Percentiles rank a stretch among this genome's conserved stretches.
phyloP scores from a whole-genome alignment of 164 flowering plant genomes.

The Vitis rupestris region DNA sequence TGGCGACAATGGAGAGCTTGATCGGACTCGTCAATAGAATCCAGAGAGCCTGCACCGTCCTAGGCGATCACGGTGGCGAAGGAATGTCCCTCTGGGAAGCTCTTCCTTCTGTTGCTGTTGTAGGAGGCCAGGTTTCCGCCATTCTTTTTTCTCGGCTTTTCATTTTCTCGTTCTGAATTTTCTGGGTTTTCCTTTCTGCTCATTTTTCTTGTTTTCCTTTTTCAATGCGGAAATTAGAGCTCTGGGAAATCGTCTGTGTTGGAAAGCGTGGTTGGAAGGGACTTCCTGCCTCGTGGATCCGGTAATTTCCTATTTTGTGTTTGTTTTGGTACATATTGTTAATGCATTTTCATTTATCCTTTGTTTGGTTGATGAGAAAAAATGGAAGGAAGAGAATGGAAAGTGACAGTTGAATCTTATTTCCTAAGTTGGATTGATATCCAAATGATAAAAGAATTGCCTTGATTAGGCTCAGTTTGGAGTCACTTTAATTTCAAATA shows the following conservation, averaged over 20 bases:
- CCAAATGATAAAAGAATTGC: neutral
- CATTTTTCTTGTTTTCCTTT: neutral
- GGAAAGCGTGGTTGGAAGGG: conserved; percentile 96
- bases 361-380: neutral
- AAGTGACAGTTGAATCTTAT: too few species aligned
- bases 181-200: neutral
- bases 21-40: conserved; percentile 92
- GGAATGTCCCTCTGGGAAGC: conserved; percentile 99
- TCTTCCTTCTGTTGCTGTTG: conserved; percentile 96
- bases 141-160: too few species aligned
- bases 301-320: conserved; percentile 43
- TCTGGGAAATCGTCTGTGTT: conserved; percentile 97
- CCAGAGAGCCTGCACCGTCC: conserved; percentile 91
- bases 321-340: neutral
- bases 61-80: conserved; percentile 97
- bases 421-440: neutral
- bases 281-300: conserved; percentile 99
- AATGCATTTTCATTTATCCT: neutral
- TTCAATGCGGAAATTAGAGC: conserved; percentile 47
- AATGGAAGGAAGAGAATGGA: too few species aligned
- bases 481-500: neutral
- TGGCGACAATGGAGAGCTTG: conserved; percentile 95
- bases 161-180: too few species aligned
- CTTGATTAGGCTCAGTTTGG: too few species aligned
- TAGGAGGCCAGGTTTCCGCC: conserved; percentile 88